Percentiles rank a stretch among this genome's conserved stretches.
phyloP scores from a whole-genome alignment of 495 filamentous ascomycete genomes.

The Penicillium psychrofluorescens region DNA sequence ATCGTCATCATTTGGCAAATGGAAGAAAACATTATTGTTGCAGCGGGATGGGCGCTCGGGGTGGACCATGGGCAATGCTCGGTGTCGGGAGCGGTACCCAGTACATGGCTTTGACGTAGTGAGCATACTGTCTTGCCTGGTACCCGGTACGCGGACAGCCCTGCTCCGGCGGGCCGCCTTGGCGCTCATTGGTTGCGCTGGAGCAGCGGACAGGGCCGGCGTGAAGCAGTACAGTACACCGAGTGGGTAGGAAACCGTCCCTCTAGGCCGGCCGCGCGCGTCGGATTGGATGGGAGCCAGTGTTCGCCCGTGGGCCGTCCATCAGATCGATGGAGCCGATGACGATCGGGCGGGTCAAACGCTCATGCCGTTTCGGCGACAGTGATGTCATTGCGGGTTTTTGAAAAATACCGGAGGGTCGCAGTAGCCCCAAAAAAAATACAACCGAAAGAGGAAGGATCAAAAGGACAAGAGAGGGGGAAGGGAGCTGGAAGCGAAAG shows the following conservation, averaged over 20 bases:
- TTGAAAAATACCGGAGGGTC: slow-evolving; percentile 11
- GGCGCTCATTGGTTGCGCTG: not conserved
- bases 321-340: slow-evolving; percentile 35
- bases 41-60: not conserved
- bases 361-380: slow-evolving; percentile 20
- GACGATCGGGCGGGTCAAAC: slow-evolving; percentile 32
- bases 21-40: not conserved
- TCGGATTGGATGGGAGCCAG: slow-evolving; percentile 18
- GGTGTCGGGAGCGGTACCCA: too few species aligned
- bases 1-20: slow-evolving; percentile 32
- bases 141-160: slow-evolving; percentile 11
- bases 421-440: not conserved
- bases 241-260: slow-evolving; percentile 18
- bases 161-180: not conserved
- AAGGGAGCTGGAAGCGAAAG: too few species aligned
- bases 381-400: slow-evolving; percentile 27
- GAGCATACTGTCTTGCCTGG: not conserved
- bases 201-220: not conserved
- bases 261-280: slow-evolving; percentile 4
- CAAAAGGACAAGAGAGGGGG: not conserved
- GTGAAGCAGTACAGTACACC: slow-evolving; percentile 14
- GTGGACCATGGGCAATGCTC: slow-evolving; percentile 4
- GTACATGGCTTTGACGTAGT: too few species aligned
- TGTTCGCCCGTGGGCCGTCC: slow-evolving; percentile 23
- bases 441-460: not conserved